phyloP scores from a whole-genome alignment of 202 grass and related monocot species.

The Saccharum hybrid region DNA sequence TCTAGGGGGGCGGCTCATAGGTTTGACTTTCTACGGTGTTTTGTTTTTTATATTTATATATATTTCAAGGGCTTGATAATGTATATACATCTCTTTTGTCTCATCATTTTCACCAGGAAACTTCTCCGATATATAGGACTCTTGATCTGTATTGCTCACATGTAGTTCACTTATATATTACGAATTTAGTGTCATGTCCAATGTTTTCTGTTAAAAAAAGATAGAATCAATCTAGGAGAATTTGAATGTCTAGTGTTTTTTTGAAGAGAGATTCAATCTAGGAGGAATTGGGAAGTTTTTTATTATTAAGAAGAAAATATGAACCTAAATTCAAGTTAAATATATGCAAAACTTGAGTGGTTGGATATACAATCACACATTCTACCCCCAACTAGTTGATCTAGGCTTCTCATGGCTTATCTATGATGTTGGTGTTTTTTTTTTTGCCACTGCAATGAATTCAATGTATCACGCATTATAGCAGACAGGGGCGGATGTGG shows the following conservation, averaged over 20 bases:
- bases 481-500: no score
- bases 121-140: neutral
- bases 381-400: neutral
- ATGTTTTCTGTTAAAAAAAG: neutral
- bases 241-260: no score
- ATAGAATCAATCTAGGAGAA: no score
- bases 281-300: neutral
- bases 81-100: neutral
- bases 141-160: no score
- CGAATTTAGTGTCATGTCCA: neutral
- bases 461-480: no score
- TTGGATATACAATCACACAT: neutral
- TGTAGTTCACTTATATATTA: no score
- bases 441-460: no score
- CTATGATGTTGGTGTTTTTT: neutral
- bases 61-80: no score
- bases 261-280: neutral
- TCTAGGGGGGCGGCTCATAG: neutral
- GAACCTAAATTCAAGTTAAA: no score
- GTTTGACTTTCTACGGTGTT: constrained; percentile 28
- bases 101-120: neutral
- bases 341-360: neutral
- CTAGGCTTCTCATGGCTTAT: neutral
- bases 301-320: neutral
- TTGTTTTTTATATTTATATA: neutral